These are phyloP conservation scores for Neonectria ditissima DNA, from an alignment of 2,329 filamentous ascomycete species.

Conservation along the genomic window DNA sequence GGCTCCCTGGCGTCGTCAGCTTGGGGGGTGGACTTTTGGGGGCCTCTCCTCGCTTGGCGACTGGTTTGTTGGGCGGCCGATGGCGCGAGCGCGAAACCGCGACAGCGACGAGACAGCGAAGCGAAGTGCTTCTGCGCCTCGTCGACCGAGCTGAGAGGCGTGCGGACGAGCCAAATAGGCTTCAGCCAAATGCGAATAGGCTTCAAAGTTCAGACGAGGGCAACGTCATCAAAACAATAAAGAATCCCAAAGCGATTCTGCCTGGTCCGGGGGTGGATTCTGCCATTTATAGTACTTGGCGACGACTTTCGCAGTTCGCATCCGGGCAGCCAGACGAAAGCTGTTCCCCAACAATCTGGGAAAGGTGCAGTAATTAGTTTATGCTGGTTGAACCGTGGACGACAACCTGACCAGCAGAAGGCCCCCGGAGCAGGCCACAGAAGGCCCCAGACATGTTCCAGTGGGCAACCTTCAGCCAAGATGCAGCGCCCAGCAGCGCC, in stretches of 20 bases:
- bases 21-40: slow-evolving; percentile 2
- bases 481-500: neutral
- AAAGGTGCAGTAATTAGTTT: slow-evolving; percentile 9
- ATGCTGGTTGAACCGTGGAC: no score
- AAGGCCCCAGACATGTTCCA: neutral
- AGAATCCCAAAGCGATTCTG: neutral
- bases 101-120: slow-evolving; percentile 9
- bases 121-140: slow-evolving; percentile 20
- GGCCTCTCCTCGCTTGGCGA: slow-evolving; percentile 11
- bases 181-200: neutral
- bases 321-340: neutral
- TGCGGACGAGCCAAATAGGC: neutral
- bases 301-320: neutral
- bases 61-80: slow-evolving; percentile 18
- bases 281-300: slow-evolving; percentile 26
- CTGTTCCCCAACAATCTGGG: slow-evolving; percentile 28
- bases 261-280: slow-evolving; percentile 15
- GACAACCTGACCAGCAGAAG: slow-evolving; percentile 5
- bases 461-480: slow-evolving; percentile 1
- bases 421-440: slow-evolving; percentile 2
- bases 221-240: slow-evolving; percentile 11
- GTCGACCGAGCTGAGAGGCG: slow-evolving; percentile 22
- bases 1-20: slow-evolving; percentile 25
- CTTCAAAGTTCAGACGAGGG: neutral
- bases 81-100: slow-evolving; percentile 18